These are phyloP conservation scores for Leccinum truebloodii DNA, from an alignment of 768 basidiomycete species.

Conservation along the genomic window DNA sequence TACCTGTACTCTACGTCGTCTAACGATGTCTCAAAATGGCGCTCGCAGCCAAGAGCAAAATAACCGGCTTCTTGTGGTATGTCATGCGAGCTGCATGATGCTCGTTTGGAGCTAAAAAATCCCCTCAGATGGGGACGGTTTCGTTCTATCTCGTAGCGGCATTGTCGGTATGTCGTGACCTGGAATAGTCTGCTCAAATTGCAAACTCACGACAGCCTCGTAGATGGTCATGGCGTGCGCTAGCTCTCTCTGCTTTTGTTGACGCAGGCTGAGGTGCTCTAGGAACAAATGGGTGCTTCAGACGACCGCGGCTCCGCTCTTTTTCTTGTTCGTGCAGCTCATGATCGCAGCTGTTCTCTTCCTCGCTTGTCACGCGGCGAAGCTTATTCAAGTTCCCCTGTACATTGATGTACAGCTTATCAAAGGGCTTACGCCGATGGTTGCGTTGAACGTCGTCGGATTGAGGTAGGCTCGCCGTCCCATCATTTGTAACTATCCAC, in stretches of 20 bases:
- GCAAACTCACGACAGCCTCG: background rate
- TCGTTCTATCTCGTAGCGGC: conserved; percentile 89
- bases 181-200: background rate
- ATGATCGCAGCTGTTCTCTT: conserved; percentile 79
- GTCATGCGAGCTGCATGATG: conserved; percentile 12
- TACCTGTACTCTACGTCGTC: background rate
- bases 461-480: conserved; percentile 59
- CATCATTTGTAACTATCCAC: background rate
- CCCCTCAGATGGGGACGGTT: conserved; percentile 65
- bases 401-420: conserved; percentile 63
- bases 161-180: conserved; percentile 60
- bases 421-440: conserved; percentile 75
- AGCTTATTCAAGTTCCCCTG: conserved; percentile 67
- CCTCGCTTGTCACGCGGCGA: conserved; percentile 56
- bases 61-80: conserved; percentile 34
- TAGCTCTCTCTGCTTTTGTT: conserved; percentile 23
- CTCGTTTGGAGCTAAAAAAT: conserved; percentile 8
- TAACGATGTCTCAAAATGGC: conserved; percentile 29
- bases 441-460: conserved; percentile 77
- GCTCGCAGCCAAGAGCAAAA: conserved; percentile 34
- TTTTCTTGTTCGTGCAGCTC: conserved; percentile 84
- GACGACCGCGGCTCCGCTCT: conserved; percentile 70
- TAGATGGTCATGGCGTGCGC: conserved; percentile 91
- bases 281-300: conserved; percentile 94
- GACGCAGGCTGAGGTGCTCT: conserved; percentile 17